Base-by-base conservation (phyloP, 2,329 filamentous ascomycete genomes). In the Pseudogymnoascus verrucosus region DNA sequence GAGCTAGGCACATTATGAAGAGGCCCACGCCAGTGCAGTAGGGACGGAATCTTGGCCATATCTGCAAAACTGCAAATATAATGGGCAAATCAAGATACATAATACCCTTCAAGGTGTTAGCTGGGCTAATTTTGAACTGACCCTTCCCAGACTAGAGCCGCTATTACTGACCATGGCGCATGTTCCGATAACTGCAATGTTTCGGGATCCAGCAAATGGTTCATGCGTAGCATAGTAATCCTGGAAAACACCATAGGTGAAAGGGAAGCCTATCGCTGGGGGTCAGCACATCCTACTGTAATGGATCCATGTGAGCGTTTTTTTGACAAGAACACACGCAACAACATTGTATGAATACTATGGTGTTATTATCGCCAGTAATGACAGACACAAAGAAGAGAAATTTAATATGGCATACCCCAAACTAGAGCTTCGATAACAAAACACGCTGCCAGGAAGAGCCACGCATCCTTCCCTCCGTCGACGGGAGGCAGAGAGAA, bases 181-280 rank as follows among this genome's bases (percentile, higher is more conserved):
- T 1, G 86, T 89, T 0, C 88, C 88, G 62, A 90, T 84, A 12
- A 85, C 77, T 31, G 86, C 80, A 60, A 89, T 84, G 47, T 79
- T 76, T 28, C 78, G 76, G 7, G 71, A 78, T 2, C 79, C 79
- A 3, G 76, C 74, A 63, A 90, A 90, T 1, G 84, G 82, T 4
- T 79, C 78, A 64, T 86, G 79, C 1, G 77, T 81, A 37, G 78
- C 81, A 72, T 90, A 90, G 73, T 89, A 88, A 61, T 87, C 80
- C 68, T 90, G 86, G 69, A 91, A 90, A 23, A 91, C 80, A 47
- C 88, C 88, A 71, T 87, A 91, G 0, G 85, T 80, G 63, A 86
- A 86, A 0, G 86, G 84, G 64, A 90, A 89, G 1, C 87, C 86
- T 89, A 42, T 34, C 37, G 8, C 8, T 62, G 6, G 61, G 36